These are phyloP conservation scores for Flueggea neowawraea DNA, from an alignment of 441 rosid genomes.

Conservation along the genomic window DNA sequence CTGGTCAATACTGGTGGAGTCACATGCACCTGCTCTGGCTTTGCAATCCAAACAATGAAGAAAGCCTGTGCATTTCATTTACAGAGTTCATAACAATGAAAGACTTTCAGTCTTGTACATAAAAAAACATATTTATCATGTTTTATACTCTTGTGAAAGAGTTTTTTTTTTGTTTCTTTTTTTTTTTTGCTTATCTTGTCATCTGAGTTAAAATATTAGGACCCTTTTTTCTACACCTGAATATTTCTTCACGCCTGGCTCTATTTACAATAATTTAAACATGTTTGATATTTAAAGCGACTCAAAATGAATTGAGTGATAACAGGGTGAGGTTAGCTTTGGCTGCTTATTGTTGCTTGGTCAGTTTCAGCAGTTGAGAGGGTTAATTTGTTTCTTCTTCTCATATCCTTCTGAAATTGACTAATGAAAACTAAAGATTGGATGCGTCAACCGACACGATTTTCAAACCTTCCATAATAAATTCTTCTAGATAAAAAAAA, in stretches of 20 bases:
- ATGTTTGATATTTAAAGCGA: not conserved
- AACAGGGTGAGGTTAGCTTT: conserved; percentile 4
- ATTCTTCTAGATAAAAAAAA: not conserved
- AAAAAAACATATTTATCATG: not conserved
- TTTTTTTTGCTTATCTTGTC: no score
- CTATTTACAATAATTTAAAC: not conserved
- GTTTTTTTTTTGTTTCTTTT: no score
- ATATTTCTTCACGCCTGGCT: no score
- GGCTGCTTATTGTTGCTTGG: conserved; percentile 19
- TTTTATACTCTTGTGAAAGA: no score
- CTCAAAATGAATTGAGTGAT: not conserved
- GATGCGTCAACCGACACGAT: conserved; percentile 32
- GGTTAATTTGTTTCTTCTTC: conserved; percentile 27
- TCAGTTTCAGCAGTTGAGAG: conserved; percentile 39
- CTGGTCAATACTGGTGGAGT: conserved; percentile 90
- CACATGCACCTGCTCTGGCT: conserved; percentile 52
- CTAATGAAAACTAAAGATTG: conserved; percentile 24
- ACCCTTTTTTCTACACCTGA: no score
- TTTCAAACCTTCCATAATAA: conserved; percentile 4
- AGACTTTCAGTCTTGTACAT: conserved; percentile 29
- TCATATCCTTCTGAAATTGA: conserved; percentile 32
- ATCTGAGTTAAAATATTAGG: no score
- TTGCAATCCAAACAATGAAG: conserved; percentile 26
- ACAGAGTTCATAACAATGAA: conserved; percentile 10
- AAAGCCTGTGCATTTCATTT: conserved; percentile 10